Evolutionary conservation across 768 basidiomycete genomes (phyloP).

Genomic region (Lactarius akahatsu): DNA sequence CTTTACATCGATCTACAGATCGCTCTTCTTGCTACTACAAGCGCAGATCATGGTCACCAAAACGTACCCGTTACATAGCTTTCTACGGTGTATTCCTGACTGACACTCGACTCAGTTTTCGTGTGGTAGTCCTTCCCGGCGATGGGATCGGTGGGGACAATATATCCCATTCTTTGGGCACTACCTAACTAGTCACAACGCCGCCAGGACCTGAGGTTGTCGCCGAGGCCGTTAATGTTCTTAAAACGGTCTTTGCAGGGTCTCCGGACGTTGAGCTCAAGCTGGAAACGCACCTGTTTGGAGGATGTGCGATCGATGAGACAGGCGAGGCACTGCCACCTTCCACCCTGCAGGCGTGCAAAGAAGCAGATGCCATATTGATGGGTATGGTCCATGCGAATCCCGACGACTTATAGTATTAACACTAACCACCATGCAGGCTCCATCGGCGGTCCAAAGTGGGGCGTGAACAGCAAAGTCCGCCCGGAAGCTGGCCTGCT

Average conservation of each 20-base stretch:
- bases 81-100: neutral
- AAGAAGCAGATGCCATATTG: constrained; percentile 91
- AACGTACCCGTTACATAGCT: constrained; percentile 29
- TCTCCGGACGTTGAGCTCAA: constrained; percentile 67
- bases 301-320: constrained; percentile 90
- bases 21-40: neutral
- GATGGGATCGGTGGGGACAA: constrained; percentile 84
- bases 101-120: constrained; percentile 55
- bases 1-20: constrained; percentile 10
- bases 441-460: constrained; percentile 98
- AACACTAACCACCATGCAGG: constrained; percentile 47
- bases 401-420: neutral
- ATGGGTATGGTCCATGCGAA: constrained; percentile 62
- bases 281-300: constrained; percentile 78
- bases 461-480: constrained; percentile 86
- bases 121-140: constrained; percentile 87
- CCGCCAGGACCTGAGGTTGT: constrained; percentile 87
- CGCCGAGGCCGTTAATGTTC: constrained; percentile 77
- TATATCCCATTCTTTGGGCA: neutral
- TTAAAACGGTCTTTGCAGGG: constrained; percentile 65
- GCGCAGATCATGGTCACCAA: constrained; percentile 20
- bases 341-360: constrained; percentile 83
- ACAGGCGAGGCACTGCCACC: constrained; percentile 82
- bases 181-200: constrained; percentile 1
- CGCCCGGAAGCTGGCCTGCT: constrained; percentile 94